These are phyloP conservation scores for Trichophyton mentagrophytes DNA, from an alignment of 2,329 filamentous ascomycete species.

Conservation along the genomic window DNA sequence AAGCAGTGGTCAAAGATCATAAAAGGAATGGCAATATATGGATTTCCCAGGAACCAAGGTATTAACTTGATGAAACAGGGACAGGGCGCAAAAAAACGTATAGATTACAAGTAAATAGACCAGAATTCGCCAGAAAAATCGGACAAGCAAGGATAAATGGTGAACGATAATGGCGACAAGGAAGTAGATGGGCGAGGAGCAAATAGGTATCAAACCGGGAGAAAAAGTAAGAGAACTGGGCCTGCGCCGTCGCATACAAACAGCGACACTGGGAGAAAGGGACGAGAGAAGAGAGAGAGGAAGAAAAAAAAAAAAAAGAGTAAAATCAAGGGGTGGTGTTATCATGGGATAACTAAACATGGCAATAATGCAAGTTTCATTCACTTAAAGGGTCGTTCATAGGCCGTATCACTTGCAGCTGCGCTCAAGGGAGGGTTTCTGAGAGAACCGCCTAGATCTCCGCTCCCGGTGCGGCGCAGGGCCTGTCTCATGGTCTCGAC, in stretches of 20 bases:
- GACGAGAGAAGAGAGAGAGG: neutral
- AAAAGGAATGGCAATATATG: neutral
- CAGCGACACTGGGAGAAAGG: neutral
- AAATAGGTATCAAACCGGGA: neutral
- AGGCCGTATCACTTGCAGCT: constrained; percentile 20
- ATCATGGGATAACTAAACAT: neutral
- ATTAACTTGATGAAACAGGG: neutral
- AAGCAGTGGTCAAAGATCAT: neutral
- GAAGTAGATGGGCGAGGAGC: neutral
- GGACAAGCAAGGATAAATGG: neutral
- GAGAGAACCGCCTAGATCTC: constrained; percentile 50
- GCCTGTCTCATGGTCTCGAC: constrained; percentile 93
- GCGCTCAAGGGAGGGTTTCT: constrained; percentile 24
- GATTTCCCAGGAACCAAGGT: neutral
- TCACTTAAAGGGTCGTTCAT: constrained; percentile 20
- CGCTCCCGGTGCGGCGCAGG: constrained; percentile 69
- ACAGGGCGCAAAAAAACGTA: neutral
- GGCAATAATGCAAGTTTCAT: neutral
- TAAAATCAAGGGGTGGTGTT: no score
- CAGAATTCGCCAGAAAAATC: neutral
- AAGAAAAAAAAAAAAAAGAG: neutral
- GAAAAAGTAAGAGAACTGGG: neutral
- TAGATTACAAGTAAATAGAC: constrained; percentile 2
- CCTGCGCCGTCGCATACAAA: neutral
- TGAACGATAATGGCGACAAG: neutral